Conservation (phyloP, 1,284 basidiomycete species). For the Puccinia triticina region DNA sequence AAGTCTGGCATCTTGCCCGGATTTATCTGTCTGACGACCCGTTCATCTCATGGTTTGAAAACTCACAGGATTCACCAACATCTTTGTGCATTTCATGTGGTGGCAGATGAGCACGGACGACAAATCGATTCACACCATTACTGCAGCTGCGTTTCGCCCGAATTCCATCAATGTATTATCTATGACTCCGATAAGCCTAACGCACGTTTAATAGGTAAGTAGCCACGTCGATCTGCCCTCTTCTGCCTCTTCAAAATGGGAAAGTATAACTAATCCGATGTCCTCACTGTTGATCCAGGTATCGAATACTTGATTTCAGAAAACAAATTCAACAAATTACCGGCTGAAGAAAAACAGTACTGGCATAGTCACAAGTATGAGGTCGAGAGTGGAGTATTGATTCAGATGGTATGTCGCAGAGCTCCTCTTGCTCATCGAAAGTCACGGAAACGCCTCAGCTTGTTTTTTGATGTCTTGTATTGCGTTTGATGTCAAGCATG, state of each 20-base stretch:
- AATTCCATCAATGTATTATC: conserved; percentile 54
- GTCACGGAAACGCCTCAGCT: no score
- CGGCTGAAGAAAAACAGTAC: conserved; percentile 55
- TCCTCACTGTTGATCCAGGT: no score
- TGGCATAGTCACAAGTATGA: conserved; percentile 59
- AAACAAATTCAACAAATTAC: conserved; percentile 53
- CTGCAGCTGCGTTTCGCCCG: conserved; percentile 51
- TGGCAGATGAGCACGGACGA: conserved; percentile 45
- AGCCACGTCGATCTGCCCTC: no score
- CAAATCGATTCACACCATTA: conserved; percentile 54
- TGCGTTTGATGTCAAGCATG: conserved; percentile 18
- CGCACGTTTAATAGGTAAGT: conserved; percentile 54
- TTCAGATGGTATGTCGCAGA: conserved; percentile 55
- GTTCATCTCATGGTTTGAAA: background rate
- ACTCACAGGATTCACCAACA: conserved; percentile 30
- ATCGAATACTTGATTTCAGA: conserved; percentile 32
- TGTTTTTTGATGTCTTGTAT: background rate
- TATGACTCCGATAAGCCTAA: conserved; percentile 53
- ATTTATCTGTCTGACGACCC: no score
- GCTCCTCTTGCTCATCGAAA: no score
- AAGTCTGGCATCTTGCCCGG: no score
- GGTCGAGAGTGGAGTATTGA: conserved; percentile 57
- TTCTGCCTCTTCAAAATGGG: no score
- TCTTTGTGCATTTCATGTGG: conserved; percentile 44
- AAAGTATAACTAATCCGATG: background rate